Conservation (phyloP, 768 basidiomycete genomes). For the Phallus indusiatus region DNA sequence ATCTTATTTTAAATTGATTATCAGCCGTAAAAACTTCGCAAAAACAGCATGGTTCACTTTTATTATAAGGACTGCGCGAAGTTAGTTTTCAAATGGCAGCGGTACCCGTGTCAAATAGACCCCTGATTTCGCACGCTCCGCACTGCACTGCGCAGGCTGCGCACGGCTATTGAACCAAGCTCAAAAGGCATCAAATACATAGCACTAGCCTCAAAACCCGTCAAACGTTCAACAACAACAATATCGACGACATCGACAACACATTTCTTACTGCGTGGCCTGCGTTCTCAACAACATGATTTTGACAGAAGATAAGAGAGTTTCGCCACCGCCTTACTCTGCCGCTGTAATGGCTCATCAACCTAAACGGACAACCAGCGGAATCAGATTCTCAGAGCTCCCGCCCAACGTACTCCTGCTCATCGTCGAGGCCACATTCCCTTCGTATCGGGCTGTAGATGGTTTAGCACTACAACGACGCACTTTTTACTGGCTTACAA, state of each 20-base stretch:
- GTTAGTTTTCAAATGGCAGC: not conserved
- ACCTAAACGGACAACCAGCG: not conserved
- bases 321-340: conserved; percentile 7
- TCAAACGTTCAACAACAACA: not conserved
- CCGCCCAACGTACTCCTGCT: conserved; percentile 61
- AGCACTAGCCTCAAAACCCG: not conserved
- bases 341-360: not conserved
- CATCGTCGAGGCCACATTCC: conserved; percentile 59
- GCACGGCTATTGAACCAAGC: not conserved
- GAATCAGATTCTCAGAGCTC: conserved; percentile 20
- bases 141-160: not conserved
- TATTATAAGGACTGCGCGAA: not conserved
- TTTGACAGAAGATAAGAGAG: conserved; percentile 5
- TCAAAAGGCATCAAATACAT: not conserved
- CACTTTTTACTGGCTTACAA: conserved; percentile 63
- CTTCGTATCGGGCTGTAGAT: conserved; percentile 22
- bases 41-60: not conserved
- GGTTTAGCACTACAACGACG: conserved; percentile 32
- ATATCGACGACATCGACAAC: not conserved
- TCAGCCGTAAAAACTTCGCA: not conserved
- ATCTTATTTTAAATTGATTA: not conserved
- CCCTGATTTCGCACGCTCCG: not conserved
- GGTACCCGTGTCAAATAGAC: too few relatives aligned
- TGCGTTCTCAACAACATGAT: too few relatives aligned
- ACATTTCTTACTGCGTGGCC: too few relatives aligned